These are phyloP conservation scores for Neurospora sp. DNA, from an alignment of 495 filamentous ascomycete species.

Conservation along the genomic window DNA sequence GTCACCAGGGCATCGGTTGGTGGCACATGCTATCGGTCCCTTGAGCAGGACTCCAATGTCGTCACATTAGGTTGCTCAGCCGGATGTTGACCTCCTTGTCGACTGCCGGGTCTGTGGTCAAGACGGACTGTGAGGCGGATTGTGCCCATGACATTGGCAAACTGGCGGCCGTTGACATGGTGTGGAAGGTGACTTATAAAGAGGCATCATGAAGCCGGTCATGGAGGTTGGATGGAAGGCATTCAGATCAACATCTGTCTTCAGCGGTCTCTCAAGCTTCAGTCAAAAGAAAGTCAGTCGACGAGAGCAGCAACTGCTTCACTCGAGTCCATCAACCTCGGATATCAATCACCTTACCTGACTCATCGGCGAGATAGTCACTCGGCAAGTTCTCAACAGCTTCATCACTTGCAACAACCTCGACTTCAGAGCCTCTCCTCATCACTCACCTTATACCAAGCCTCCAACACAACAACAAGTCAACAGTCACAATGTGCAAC, in stretches of 20 bases:
- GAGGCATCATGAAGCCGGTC: background rate
- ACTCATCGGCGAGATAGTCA: background rate
- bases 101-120: background rate
- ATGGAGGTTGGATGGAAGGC: background rate
- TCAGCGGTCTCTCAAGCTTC: background rate
- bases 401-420: background rate
- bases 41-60: background rate
- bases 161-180: background rate
- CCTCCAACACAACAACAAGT: background rate
- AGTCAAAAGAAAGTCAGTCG: background rate
- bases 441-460: background rate
- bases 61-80: background rate
- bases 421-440: background rate
- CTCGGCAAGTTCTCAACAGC: background rate
- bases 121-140: background rate
- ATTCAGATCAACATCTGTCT: background rate
- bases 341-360: background rate
- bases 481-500: slow-evolving; percentile 6
- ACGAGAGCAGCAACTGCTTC: background rate
- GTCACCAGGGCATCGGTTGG: background rate
- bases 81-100: background rate
- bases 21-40: background rate
- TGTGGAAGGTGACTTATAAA: background rate
- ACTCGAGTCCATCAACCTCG: background rate
- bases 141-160: background rate